Evolutionary conservation across 2,329 filamentous ascomycete species (phyloP).

Genomic region (Aspergillus aculeatinus): DNA sequence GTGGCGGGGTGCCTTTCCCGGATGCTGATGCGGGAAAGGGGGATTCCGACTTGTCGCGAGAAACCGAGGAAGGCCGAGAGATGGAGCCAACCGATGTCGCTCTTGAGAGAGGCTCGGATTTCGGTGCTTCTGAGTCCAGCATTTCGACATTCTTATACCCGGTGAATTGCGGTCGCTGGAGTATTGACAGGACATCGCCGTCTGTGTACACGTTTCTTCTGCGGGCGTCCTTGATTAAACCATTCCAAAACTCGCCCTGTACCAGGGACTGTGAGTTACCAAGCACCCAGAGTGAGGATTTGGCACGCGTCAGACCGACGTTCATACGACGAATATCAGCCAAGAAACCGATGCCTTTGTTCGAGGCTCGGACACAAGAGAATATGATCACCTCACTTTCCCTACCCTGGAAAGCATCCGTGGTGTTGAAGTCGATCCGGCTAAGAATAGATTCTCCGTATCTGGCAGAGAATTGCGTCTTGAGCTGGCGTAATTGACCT

Average conservation of each 20-base stretch:
- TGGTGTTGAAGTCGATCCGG: slow-evolving; percentile 95
- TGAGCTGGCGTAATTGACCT: slow-evolving; percentile 80
- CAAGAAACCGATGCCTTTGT: slow-evolving; percentile 96
- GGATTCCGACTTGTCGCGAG: slow-evolving; percentile 21
- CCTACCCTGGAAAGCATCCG: slow-evolving; percentile 94
- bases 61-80: slow-evolving; percentile 34
- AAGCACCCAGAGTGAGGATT: slow-evolving; percentile 93
- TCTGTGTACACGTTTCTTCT: slow-evolving; percentile 72
- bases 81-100: slow-evolving; percentile 25
- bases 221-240: slow-evolving; percentile 79
- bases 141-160: slow-evolving; percentile 47
- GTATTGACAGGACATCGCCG: slow-evolving; percentile 59
- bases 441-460: slow-evolving; percentile 76
- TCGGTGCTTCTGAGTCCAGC: slow-evolving; percentile 33
- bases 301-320: slow-evolving; percentile 93
- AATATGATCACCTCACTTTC: slow-evolving; percentile 99
- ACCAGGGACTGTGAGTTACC: slow-evolving; percentile 84
- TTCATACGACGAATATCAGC: slow-evolving; percentile 99
- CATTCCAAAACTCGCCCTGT: slow-evolving; percentile 87
- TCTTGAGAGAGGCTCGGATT: slow-evolving; percentile 14
- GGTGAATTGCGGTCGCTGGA: slow-evolving; percentile 54
- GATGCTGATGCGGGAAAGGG: slow-evolving; percentile 27
- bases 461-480: slow-evolving; percentile 66
- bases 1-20: slow-evolving; percentile 25
- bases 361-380: slow-evolving; percentile 90